Evolutionary conservation across 1,139 yeast genomes (phyloP).

Genomic region (Yamadazyma diospyri): DNA sequence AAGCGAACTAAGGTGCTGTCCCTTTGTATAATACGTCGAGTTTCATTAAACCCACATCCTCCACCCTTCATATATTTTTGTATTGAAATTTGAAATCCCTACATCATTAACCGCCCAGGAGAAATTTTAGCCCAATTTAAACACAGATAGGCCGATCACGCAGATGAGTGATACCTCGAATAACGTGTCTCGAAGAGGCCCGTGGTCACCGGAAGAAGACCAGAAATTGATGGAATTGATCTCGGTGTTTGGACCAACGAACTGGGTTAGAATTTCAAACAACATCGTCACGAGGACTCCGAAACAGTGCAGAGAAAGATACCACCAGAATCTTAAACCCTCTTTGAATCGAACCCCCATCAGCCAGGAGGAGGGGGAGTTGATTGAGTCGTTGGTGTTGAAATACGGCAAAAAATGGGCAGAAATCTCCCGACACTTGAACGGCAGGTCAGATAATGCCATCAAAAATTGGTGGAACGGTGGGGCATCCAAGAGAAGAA

Average conservation of each 20-base stretch:
- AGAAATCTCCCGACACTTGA: slow-evolving; percentile 82
- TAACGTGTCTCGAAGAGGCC: slow-evolving; percentile 52
- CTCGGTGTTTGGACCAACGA: slow-evolving; percentile 73
- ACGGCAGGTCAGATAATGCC: slow-evolving; percentile 86
- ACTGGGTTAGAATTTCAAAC: slow-evolving; percentile 86
- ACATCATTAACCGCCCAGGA: too few species aligned
- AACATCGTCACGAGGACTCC: slow-evolving; percentile 77
- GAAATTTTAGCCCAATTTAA: too few species aligned
- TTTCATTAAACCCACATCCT: too few species aligned
- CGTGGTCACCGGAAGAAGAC: slow-evolving; percentile 90
- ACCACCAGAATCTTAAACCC: slow-evolving; percentile 89
- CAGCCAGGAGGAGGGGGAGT: slow-evolving; percentile 76
- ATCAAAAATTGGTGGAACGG: slow-evolving; percentile 98
- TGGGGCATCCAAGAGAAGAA: slow-evolving; percentile 74
- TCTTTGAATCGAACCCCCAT: slow-evolving; percentile 78
- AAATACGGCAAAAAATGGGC: slow-evolving; percentile 93
- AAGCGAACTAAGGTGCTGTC: too few species aligned
- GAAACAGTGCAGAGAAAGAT: slow-evolving; percentile 88
- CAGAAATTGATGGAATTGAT: slow-evolving; percentile 67
- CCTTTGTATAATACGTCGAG: too few species aligned
- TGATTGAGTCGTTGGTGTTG: slow-evolving; percentile 75
- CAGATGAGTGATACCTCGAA: slow-evolving; percentile 6
- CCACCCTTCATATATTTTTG: too few species aligned
- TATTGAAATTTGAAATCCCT: too few species aligned
- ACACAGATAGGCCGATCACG: too few species aligned